Base-by-base conservation (phyloP, 192 early-diverging fungal genomes). In the Backusella circina region DNA sequence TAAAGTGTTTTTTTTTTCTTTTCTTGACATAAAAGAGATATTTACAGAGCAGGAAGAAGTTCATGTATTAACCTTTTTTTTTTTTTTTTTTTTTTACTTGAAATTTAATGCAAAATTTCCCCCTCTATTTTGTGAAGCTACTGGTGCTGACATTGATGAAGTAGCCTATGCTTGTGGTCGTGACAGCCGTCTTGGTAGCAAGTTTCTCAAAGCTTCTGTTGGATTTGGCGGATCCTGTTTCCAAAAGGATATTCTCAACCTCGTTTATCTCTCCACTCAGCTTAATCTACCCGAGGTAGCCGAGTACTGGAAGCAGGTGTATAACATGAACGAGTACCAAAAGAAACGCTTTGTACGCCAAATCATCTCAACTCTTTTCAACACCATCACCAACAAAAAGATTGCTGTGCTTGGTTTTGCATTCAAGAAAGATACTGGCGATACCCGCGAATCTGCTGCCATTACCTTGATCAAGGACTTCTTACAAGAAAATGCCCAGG, bases 181-280 rank as follows among this genome's bases (percentile, higher is more conserved):
- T 65, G 96, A 98, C 74, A 79, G 87, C 26, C 89, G 96, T 26
- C 93, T 98, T 61, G 96, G 96, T 30, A 86, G 90, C 70, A 91
- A 93, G 83, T 98, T 96, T 78, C 82, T 98, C 67, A 94, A 93
- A 74, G 92, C 96, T 2, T 93, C 91, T 0, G 91, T 98, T 38
- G 96, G 96, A 16, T 98, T 98, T 79, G 96, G 96, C 70, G 96
- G 96, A 16, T 91, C 90, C 30, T 98, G 96, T 80, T 96, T 98
- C 85, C 93, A 96, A 81, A 98, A 98, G 83, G 96, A 98, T 75
- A 91, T 98, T 50, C 81, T 92, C 39, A 95, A 96, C 84, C 82
- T 98, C 41, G 93, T 97, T 15, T 98, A 95, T 83, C 87, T 98
- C 47, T 88, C 90, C 47, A 87, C 92, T 77, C 91, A 91, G 70